Evolutionary conservation across 2,329 filamentous ascomycete species (phyloP).

Genomic region (Xylariaceae sp.): DNA sequence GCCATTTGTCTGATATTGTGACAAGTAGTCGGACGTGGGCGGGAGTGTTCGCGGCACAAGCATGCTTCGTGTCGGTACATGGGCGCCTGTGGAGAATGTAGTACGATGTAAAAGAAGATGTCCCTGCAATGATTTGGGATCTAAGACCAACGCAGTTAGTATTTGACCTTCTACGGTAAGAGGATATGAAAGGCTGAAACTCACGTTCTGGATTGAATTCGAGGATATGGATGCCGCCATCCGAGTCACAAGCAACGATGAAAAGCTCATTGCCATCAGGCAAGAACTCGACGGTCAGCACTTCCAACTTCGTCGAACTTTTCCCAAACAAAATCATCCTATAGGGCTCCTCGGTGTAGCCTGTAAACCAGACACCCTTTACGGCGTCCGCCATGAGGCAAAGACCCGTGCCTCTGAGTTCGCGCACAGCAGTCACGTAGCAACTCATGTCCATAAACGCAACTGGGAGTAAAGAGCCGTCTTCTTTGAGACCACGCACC

Average conservation of each 20-base stretch:
- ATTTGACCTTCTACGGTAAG: background rate
- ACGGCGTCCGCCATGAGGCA: slow-evolving; percentile 85
- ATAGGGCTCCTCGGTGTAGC: slow-evolving; percentile 95
- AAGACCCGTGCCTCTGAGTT: slow-evolving; percentile 77
- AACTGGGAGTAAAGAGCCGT: slow-evolving; percentile 85
- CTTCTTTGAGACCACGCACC: slow-evolving; percentile 92
- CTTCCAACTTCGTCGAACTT: slow-evolving; percentile 71
- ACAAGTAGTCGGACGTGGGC: slow-evolving; percentile 32
- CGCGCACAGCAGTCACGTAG: slow-evolving; percentile 82
- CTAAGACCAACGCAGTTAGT: slow-evolving; percentile 41
- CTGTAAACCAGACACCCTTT: slow-evolving; percentile 93
- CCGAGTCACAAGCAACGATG: slow-evolving; percentile 77
- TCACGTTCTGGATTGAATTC: slow-evolving; percentile 93
- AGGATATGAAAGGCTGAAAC: slow-evolving; percentile 31
- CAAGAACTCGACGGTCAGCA: slow-evolving; percentile 80
- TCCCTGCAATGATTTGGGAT: slow-evolving; percentile 88
- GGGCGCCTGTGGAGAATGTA: slow-evolving; percentile 79
- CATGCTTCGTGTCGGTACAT: slow-evolving; percentile 69
- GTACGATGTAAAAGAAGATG: slow-evolving; percentile 81
- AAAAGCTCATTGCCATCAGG: slow-evolving; percentile 80
- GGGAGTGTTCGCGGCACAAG: slow-evolving; percentile 67
- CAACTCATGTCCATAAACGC: slow-evolving; percentile 98
- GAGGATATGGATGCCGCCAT: slow-evolving; percentile 81
- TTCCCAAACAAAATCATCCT: slow-evolving; percentile 92
- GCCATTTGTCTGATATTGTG: slow-evolving; percentile 21